Evolutionary conservation across 169 alveolate genomes (phyloP).

Genomic region (Eimeria brunetti): DNA sequence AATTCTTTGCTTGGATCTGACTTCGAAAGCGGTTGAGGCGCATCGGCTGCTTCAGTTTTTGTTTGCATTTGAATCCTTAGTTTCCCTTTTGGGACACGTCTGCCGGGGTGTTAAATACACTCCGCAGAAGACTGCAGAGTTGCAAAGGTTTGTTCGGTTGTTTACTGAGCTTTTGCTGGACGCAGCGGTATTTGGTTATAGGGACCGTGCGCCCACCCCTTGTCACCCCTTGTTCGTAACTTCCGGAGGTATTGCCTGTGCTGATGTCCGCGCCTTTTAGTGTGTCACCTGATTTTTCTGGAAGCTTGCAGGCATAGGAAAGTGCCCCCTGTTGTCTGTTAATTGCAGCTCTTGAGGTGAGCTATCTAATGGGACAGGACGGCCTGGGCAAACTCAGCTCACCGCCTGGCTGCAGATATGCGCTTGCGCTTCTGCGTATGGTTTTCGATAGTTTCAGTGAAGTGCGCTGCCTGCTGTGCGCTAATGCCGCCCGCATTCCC

Average conservation of each 20-base stretch:
- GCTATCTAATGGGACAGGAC: background rate
- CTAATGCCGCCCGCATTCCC: constrained; percentile 15
- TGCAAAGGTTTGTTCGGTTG: constrained; percentile 11
- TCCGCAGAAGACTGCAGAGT: constrained; percentile 37
- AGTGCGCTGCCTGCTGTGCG: constrained; percentile 36
- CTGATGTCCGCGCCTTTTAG: background rate
- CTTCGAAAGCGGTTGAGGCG: background rate
- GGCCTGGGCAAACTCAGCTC: background rate
- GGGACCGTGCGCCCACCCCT: background rate
- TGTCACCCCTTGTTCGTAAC: background rate
- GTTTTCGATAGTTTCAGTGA: constrained; percentile 8
- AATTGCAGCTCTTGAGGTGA: background rate
- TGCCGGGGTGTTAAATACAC: constrained; percentile 8
- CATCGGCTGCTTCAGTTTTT: background rate
- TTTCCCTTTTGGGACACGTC: background rate
- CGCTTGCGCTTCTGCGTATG: constrained; percentile 27
- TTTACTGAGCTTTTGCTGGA: background rate
- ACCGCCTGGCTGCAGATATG: constrained; percentile 13
- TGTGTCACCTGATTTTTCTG: background rate
- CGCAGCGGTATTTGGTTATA: constrained; percentile 23
- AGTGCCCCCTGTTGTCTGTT: constrained; percentile 7
- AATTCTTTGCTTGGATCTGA: background rate
- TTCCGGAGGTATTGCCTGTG: background rate
- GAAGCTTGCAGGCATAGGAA: background rate
- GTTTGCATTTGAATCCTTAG: background rate